Evolutionary conservation across 2,329 filamentous ascomycete genomes (phyloP), one percentile per base, ranked within the genome.

Genomic region (Hypocreales sp.): DNA sequence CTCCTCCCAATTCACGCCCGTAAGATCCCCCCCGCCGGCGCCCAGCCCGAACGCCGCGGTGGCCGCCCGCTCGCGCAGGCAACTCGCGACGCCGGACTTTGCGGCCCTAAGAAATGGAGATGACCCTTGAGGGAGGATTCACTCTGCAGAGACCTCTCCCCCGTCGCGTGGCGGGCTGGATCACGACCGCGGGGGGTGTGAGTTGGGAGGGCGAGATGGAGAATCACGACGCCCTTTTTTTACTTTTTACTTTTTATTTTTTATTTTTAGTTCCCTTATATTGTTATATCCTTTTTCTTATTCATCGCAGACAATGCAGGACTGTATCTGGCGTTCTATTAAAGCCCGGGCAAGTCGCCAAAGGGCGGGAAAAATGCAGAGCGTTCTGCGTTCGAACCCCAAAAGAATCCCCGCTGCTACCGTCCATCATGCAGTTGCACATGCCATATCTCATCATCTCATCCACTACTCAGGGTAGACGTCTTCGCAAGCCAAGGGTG

Each of bases 141-240:
- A 77, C 72, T 73, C 68, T 72, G 71, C 72, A 77, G 67, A 75
- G 71, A 51, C 51, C 60, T 72, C 63, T 70, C 67, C 70, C 68
- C 71, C 72, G 67, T 73, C 64, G 63, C 61, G 61, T 76, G 71
- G 72, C 72, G 70, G 57, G 60, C 55, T 70, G 72, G 72, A 77
- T 64, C 52, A 74, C 72, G 68, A 63, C 61, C 58, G 61, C 56
- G 60, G 48, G 60, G 64, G 66, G 67, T 55, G 64, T 73, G 69
- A 62, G 59, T 55, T 60, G 54, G 54, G 44, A 48, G 48, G 47
- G 51, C 51, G 60, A 61, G 66, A 67, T 67, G 59, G 67, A 60
- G 56, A 57, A 48, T 56, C 53, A 38, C 63, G 40, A 69, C 63
- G 57, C 48, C 50, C 47, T 41, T 41, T 47, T 53, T 51, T 16